A percentile compares a stretch with the other conserved stretches of the same genome.
These are phyloP conservation scores for Symbiotaphrina buchneri DNA, from an alignment of 495 filamentous ascomycete species.

Conservation along the genomic window DNA sequence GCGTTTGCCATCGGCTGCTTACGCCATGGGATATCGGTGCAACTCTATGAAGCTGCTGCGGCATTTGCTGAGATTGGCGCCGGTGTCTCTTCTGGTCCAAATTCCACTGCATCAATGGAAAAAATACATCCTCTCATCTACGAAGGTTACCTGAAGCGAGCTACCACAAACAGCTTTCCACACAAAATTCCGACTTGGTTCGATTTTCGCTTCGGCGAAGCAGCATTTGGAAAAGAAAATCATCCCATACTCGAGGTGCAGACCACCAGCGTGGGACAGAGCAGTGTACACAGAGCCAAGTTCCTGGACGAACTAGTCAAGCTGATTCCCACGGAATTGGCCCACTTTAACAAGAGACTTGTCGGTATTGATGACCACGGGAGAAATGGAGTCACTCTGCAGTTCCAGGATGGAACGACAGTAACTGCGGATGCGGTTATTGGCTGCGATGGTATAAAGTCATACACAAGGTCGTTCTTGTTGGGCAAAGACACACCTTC, in stretches of 20 bases:
- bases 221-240: too few species aligned
- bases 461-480: slow-evolving; percentile 21
- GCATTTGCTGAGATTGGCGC: slow-evolving; percentile 32
- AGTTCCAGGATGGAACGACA: slow-evolving; percentile 29
- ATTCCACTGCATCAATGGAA: slow-evolving; percentile 29
- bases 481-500: slow-evolving; percentile 17
- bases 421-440: slow-evolving; percentile 29
- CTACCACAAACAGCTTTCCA: not conserved
- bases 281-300: slow-evolving; percentile 22
- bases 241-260: not conserved
- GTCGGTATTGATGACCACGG: slow-evolving; percentile 5
- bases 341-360: slow-evolving; percentile 18
- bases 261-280: not conserved
- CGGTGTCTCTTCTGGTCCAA: slow-evolving; percentile 34
- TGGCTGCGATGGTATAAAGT: slow-evolving; percentile 37
- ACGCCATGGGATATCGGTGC: slow-evolving; percentile 21
- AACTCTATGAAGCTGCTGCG: slow-evolving; percentile 30
- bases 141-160: not conserved
- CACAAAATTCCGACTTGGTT: not conserved
- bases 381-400: slow-evolving; percentile 12
- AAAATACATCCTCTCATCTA: slow-evolving; percentile 19
- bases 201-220: not conserved
- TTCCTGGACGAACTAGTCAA: slow-evolving; percentile 35
- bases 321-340: slow-evolving; percentile 22
- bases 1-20: slow-evolving; percentile 29